Base-by-base conservation (phyloP, 805 yeast genomes). In the Candida nonsorbophila region DNA sequence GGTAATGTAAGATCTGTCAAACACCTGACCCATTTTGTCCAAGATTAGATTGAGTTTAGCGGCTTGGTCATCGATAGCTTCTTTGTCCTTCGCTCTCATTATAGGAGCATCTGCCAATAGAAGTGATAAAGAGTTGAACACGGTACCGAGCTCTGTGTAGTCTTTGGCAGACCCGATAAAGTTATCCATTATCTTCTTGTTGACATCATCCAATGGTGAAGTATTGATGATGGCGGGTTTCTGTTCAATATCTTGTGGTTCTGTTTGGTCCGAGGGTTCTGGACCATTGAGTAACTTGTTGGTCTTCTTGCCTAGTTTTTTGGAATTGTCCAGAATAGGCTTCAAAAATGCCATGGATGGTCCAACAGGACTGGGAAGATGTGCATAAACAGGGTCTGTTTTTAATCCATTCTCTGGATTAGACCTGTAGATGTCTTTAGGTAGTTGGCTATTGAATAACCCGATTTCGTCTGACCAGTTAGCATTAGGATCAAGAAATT, bases 1-100 rank as follows among this genome's bases (percentile, higher is more conserved):
- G n/a, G 76, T 49, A 37, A 74, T 50, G 46, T 65, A 67, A 25
- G 72, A 75, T 22, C 79, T 72, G 52, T 92, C 97, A 38, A 84
- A 78, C 1, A 87, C 81, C 46, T 84, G 87, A 1, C 97, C 97
- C 16, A 86, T 74, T 38, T 77, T 76, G 49, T 92, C 97, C 36
- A 85, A 49, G 2, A 63, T 42, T 7, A 58, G 33, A 35, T 55
- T 55, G 12, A 61, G 34, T 28, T 58, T 58, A 5, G 43, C 41
- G n/a, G 46, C 53, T 1, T 52, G 55, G 5, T 49, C 51, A 10
- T 38, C 46, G 25, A 51, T 56, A 6, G 41, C 40, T 7, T 47
- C 47, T 5, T 51, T 51, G 7, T 34, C 31, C 11, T 39, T 40
- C 6, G 41, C 37, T 27, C 49, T 47, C n/a, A 45, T 42, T 16